Base-by-base conservation (phyloP, 495 filamentous ascomycete species). In the Aspergillus biplanus region DNA sequence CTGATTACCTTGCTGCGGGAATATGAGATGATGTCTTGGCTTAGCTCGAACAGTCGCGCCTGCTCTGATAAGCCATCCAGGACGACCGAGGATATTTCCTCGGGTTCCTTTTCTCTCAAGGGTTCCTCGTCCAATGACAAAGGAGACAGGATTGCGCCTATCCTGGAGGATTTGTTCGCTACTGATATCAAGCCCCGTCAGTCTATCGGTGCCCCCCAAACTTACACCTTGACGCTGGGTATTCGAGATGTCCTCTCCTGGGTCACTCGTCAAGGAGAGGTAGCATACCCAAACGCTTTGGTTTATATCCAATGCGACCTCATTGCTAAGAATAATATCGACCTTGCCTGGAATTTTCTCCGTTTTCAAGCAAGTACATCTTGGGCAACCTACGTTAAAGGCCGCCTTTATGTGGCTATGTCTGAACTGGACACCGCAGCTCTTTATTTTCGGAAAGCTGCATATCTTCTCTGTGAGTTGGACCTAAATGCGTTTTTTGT, bases 351-450 rank as follows among this genome's bases (percentile, higher is more conserved):
- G 59, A 90, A 95, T 68, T 91, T 97, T 66, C 79, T 82, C 55
- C 85, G 84, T 7, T 95, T 91, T 71, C 77, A 87, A 76, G 69
- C 85, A 69, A 73, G 80, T 59, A 87, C 83, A 0, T 71, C 81
- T 33, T 98, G 95, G 86, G 86, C 91, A 6, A 89, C 85, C 1
- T 99, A 99, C 73, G 80, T 97, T 13, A 91, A 92, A 72, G 94
- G 90, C 12, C 89, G 96, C 37, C 81, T 95, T 49, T 84, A 88
- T 69, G 81, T 97, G 16, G 85, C 87, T 13, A 86, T 86, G 68
- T 86, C 86, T 21, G 89, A 95, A 67, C 85, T 85, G 67, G 83
- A 85, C 42, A 83, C 84, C 58, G 95, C 96, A 50, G 83, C 91
- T 16, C 76, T 85, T 18, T 86, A 88, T 65, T 97, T 99, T 75